Conservation (phyloP, 352 stramenopile genomes). For the Globisporangium canariense region DNA sequence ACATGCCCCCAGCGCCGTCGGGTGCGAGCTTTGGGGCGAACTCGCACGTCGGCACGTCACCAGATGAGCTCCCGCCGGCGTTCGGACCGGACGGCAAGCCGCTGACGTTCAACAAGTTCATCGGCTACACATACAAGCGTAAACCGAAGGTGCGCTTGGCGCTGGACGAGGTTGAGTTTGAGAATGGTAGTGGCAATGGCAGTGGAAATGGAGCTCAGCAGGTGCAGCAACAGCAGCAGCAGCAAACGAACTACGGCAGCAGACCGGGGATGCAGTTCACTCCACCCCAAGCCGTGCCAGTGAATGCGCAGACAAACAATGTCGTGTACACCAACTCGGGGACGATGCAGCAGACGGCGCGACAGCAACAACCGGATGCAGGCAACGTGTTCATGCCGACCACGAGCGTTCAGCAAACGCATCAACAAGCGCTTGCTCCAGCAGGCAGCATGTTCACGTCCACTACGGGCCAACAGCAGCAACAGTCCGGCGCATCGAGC, state of each 20-base stretch:
- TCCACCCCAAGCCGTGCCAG: not conserved
- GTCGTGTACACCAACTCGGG: not conserved
- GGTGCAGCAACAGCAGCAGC: not conserved
- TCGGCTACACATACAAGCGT: constrained; percentile 91
- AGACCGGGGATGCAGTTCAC: not conserved
- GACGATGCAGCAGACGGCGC: not conserved
- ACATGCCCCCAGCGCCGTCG: constrained; percentile 8
- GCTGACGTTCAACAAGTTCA: constrained; percentile 90
- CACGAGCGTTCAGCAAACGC: not conserved
- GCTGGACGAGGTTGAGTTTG: constrained; percentile 73
- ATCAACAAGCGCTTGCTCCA: not conserved
- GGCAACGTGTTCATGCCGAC: not conserved
- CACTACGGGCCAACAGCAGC: constrained; percentile 1
- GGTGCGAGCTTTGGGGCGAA: constrained; percentile 17
- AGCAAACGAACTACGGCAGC: not conserved
- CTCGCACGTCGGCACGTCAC: constrained; percentile 1
- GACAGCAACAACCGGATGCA: not conserved
- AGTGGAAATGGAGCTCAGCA: not conserved
- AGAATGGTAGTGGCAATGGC: constrained; percentile 17
- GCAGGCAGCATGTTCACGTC: not conserved
- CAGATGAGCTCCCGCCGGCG: constrained; percentile 29
- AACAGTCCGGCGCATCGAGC: not conserved
- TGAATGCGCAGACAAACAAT: not conserved
- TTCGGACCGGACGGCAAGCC: constrained; percentile 74
- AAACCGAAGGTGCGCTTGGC: constrained; percentile 81